Base-by-base conservation (phyloP, 768 basidiomycete species). In the Mycena latifolia region DNA sequence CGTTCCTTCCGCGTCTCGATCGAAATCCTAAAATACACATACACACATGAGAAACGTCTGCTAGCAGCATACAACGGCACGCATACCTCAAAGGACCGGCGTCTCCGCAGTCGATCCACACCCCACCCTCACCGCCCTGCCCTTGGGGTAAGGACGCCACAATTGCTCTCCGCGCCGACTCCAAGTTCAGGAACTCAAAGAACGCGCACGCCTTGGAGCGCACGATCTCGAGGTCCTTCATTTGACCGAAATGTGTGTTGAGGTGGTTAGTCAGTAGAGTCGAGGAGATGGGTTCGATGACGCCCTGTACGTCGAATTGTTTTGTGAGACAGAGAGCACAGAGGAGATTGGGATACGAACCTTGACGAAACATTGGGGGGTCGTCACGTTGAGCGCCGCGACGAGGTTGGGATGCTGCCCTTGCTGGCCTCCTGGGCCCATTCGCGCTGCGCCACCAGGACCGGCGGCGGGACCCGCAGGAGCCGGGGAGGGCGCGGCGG, bases 1-100 rank as follows among this genome's bases (percentile, higher is more conserved):
- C 95, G 86, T 81, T 98, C 96, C 83, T 95, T 98, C 77, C 93
- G 88, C 46, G 92, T 93, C 85, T 97, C 96, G 37, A 98, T 88
- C 65, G 81, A 84, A 64, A 98, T 89, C 64, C 91, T 82, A 35
- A 7, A 4, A 35, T 7, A 77, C n/a, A n/a, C 62, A 78, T 80
- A 2, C 81, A 63, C 18, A 37, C 25, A 25, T 63, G 51, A 59
- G 50, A 29, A 62, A 61, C 24, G 46, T 43, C 25, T 33, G 50
- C 46, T 22, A 20, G 37, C 61, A 46, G 18, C 31, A 24, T 0
- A 27, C 57, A 55, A 25, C n/a, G 20, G 51, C 25, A n/a, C 41
- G 50, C 63, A 24, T 29, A 70, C 69, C 69, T 46, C 59, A 64
- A 27, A 25, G 24, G 80, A 24, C 67, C 77, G 9, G 87, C 88